Evolutionary conservation across 129 eudicot species (phyloP).

Genomic region (Lactuca sativa): DNA sequence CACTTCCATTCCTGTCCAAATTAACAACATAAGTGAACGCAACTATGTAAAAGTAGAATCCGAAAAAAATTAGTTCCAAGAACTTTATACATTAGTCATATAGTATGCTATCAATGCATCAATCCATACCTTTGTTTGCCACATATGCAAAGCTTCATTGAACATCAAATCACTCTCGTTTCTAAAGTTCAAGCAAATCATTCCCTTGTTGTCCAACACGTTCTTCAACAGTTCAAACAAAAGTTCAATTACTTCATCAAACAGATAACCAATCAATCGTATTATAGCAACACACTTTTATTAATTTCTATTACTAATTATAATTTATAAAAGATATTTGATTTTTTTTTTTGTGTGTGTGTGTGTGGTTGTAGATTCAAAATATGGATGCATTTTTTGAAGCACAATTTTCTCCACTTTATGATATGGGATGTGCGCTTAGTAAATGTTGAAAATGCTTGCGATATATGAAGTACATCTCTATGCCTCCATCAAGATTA

Average conservation of each 20-base stretch:
- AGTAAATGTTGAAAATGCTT: conserved; percentile 94
- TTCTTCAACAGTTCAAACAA: conserved; percentile 74
- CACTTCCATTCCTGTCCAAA: conserved; percentile 92
- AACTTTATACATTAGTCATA: conserved; percentile 68
- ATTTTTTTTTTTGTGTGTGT: too few species aligned
- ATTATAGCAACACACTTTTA: too few species aligned
- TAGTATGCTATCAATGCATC: conserved; percentile 86
- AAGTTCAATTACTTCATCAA: conserved; percentile 73
- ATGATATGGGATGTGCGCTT: conserved; percentile 73
- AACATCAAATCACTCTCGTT: conserved; percentile 82
- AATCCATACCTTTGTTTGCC: conserved; percentile 96
- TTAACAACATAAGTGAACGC: conserved; percentile 94
- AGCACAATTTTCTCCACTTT: conserved; percentile 93
- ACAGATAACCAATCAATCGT: conserved; percentile 42
- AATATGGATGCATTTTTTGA: conserved; percentile 93
- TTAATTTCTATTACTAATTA: background rate
- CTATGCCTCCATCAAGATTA: conserved; percentile 71
- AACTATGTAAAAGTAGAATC: conserved; percentile 93
- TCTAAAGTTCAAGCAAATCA: conserved; percentile 91
- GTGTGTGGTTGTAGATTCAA: conserved; percentile 60
- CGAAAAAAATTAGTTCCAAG: conserved; percentile 86
- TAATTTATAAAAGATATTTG: too few species aligned
- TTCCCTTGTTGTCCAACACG: conserved; percentile 72
- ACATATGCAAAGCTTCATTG: conserved; percentile 84
- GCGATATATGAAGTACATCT: conserved; percentile 87